Evolutionary conservation across 2,329 filamentous ascomycete species (phyloP).

Genomic region (Aureobasidium vineae): DNA sequence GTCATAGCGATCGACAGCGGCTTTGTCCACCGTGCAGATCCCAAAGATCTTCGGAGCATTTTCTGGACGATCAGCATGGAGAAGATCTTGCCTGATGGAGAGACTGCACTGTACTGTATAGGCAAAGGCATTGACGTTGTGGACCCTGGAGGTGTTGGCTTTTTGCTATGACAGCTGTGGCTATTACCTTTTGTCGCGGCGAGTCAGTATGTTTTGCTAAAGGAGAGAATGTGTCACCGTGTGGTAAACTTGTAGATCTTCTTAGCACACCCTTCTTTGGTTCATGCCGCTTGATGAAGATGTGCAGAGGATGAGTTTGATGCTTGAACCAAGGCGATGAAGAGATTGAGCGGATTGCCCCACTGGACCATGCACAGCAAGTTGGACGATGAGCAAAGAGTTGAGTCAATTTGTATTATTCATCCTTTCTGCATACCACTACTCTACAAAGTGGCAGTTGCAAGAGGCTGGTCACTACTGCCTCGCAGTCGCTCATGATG

Average conservation of each 20-base stretch:
- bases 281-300: background rate
- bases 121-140: constrained; percentile 1
- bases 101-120: background rate
- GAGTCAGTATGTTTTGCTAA: background rate
- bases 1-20: background rate
- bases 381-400: background rate
- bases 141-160: background rate
- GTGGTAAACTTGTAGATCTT: background rate
- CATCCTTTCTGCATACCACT: background rate
- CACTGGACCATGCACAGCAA: background rate
- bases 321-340: background rate
- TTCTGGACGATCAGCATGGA: background rate
- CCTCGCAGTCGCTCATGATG: background rate
- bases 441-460: background rate
- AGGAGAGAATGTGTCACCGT: background rate
- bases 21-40: background rate
- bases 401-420: background rate
- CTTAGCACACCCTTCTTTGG: background rate
- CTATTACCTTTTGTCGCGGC: background rate
- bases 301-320: background rate
- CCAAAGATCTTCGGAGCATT: background rate
- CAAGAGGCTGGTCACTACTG: background rate
- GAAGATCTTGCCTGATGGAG: background rate
- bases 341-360: background rate
- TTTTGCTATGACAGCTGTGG: constrained; percentile 2